These are phyloP conservation scores for Hortaea sp. DNA, from an alignment of 2,329 filamentous ascomycete species.

Conservation along the genomic window DNA sequence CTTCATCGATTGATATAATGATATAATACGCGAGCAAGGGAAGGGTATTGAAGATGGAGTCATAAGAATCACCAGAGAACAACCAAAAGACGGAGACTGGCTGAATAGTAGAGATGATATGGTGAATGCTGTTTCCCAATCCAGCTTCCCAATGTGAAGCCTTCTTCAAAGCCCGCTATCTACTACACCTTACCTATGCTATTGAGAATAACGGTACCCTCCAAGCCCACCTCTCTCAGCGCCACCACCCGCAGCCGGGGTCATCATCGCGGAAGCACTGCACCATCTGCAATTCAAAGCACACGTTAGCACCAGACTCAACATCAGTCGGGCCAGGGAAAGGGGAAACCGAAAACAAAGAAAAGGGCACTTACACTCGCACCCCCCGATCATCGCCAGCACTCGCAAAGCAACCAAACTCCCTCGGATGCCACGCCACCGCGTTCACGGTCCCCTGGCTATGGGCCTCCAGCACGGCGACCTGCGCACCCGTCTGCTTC, in stretches of 20 bases:
- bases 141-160: too few relatives aligned
- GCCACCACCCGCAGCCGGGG: background rate
- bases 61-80: too few relatives aligned
- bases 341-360: background rate
- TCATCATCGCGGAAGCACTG: background rate
- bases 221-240: background rate
- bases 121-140: too few relatives aligned
- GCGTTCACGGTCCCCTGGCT: slow-evolving; percentile 69
- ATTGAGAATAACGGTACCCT: background rate
- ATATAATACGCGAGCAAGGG: too few relatives aligned
- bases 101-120: too few relatives aligned
- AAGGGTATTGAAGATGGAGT: too few relatives aligned
- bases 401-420: slow-evolving; percentile 78
- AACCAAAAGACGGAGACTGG: too few relatives aligned
- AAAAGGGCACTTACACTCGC: slow-evolving; percentile 52
- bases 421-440: slow-evolving; percentile 76
- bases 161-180: too few relatives aligned
- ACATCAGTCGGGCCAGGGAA: background rate
- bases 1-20: too few relatives aligned
- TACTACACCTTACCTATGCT: background rate
- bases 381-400: slow-evolving; percentile 81
- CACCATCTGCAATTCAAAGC: background rate
- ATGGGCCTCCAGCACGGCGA: slow-evolving; percentile 71
- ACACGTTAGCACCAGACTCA: background rate
- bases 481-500: slow-evolving; percentile 64